A percentile compares a stretch with the other conserved stretches of the same genome.
Evolutionary conservation across 1,284 basidiomycete genomes (phyloP).

Genomic region (Ustilago esculenta): DNA sequence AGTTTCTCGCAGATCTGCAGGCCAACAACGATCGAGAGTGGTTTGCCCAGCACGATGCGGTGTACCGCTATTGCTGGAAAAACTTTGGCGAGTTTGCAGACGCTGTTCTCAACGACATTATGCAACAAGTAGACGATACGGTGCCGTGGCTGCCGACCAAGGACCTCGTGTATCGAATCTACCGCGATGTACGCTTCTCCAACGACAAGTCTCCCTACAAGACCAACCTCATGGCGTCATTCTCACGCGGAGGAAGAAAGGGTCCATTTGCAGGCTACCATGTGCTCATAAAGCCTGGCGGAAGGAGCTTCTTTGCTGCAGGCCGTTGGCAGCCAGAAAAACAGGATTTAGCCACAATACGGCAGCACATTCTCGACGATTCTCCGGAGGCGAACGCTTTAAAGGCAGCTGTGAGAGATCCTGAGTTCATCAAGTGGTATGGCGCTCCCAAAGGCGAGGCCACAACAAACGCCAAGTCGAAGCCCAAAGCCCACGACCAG

Average conservation of each 20-base stretch:
- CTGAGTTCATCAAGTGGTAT: conserved; percentile 77
- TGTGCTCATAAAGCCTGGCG: conserved; percentile 37
- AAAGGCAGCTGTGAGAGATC: conserved; percentile 74
- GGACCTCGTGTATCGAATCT: conserved; percentile 77
- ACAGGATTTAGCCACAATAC: conserved; percentile 78
- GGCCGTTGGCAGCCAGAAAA: conserved; percentile 86
- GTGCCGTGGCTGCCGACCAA: conserved; percentile 85
- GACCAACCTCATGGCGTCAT: conserved; percentile 77
- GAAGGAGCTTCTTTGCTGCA: conserved; percentile 76
- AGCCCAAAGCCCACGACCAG: not conserved
- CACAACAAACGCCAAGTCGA: conserved; percentile 12
- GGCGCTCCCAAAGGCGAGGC: conserved; percentile 71
- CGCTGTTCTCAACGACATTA: conserved; percentile 74
- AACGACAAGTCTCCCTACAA: conserved; percentile 95
- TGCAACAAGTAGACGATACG: conserved; percentile 77
- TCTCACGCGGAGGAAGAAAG: conserved; percentile 81
- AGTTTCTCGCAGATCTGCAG: conserved; percentile 76
- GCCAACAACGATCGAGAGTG: conserved; percentile 87
- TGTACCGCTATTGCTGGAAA: conserved; percentile 49
- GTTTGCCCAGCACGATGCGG: conserved; percentile 73
- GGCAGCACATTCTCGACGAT: conserved; percentile 72
- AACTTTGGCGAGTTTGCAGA: conserved; percentile 88
- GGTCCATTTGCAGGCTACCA: conserved; percentile 77
- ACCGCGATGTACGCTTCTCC: conserved; percentile 81
- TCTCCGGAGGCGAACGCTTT: conserved; percentile 74